These are phyloP conservation scores for Casuarina cunninghamiana DNA, from an alignment of 306 rosid genomes.

Conservation along the genomic window DNA sequence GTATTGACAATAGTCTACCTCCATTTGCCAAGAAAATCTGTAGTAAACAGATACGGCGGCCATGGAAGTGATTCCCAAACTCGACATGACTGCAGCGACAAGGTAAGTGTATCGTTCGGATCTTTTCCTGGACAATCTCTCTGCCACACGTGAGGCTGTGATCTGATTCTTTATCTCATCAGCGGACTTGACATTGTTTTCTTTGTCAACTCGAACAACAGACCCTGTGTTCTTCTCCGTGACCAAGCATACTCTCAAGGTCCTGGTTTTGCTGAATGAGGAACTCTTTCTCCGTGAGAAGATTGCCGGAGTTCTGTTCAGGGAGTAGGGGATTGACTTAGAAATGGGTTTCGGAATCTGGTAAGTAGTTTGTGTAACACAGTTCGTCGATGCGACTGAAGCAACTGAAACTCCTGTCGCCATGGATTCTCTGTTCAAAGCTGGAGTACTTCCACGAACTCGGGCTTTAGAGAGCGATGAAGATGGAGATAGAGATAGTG, in stretches of 20 bases:
- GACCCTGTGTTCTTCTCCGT: constrained; percentile 29
- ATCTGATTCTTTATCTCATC: constrained; percentile 26
- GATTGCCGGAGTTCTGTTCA: not conserved
- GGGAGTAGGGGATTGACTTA: constrained; percentile 1
- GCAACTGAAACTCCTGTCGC: constrained; percentile 27
- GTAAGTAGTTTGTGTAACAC: not conserved
- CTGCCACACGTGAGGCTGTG: constrained; percentile 42
- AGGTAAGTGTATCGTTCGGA: constrained; percentile 80
- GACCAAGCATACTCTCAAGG: not conserved
- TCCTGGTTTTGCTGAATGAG: constrained; percentile 10
- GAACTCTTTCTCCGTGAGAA: not conserved
- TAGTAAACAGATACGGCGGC: constrained; percentile 75
- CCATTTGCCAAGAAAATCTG: constrained; percentile 94
- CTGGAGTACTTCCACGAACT: not conserved
- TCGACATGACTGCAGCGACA: constrained; percentile 83
- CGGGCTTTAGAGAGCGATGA: not conserved
- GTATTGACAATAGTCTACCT: constrained; percentile 35
- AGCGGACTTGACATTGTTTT: not conserved
- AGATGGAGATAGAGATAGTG: not conserved
- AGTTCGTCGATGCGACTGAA: constrained; percentile 17
- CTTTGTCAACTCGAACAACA: not conserved
- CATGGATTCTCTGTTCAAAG: constrained; percentile 21
- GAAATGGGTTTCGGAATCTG: constrained; percentile 15
- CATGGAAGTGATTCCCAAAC: constrained; percentile 80
- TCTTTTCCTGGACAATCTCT: constrained; percentile 59